Conservation (phyloP, 345 rosid genomes). For the Noccaea bulbosa region DNA sequence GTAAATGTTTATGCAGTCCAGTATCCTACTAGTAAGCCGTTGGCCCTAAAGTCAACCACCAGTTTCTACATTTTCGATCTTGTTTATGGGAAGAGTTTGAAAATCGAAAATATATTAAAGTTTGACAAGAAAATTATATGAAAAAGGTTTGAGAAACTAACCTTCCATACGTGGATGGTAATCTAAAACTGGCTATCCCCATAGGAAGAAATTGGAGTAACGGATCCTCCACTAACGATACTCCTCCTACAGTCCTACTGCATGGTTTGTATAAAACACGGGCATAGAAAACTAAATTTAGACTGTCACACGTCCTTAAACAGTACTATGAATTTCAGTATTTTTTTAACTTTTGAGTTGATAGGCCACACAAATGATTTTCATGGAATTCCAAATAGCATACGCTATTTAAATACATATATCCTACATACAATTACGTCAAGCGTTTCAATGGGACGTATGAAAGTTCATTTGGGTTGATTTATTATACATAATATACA, state of each 20-base stretch:
- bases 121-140: background rate
- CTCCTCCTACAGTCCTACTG: too few species aligned
- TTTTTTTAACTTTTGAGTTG: background rate
- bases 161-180: too few species aligned
- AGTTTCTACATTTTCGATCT: background rate
- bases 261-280: too few species aligned
- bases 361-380: background rate
- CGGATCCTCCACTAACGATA: too few species aligned
- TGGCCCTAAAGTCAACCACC: background rate
- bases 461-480: background rate
- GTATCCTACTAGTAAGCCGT: background rate
- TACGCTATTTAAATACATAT: background rate
- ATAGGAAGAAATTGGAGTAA: too few species aligned
- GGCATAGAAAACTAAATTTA: too few species aligned
- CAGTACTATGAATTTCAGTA: too few species aligned
- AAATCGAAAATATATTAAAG: background rate
- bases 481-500: background rate
- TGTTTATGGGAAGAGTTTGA: background rate
- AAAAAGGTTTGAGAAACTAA: too few species aligned
- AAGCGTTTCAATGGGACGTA: background rate
- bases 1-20: background rate
- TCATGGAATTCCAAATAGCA: background rate
- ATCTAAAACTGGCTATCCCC: too few species aligned
- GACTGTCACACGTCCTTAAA: too few species aligned
- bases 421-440: background rate